phyloP scores from a whole-genome alignment of 208 protist genomes.

The Entamoeba histolytica region DNA sequence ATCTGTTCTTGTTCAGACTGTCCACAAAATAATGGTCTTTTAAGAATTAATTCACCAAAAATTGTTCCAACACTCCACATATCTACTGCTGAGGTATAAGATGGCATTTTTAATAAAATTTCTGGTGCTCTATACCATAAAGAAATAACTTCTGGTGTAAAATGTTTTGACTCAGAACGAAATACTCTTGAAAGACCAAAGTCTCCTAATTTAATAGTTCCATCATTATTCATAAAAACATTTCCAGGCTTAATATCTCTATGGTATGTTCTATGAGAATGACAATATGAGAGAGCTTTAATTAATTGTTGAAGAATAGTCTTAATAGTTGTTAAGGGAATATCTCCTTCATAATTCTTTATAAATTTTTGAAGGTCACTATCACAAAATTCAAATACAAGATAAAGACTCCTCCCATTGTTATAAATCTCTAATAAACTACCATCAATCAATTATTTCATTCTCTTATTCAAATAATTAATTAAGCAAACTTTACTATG shows the following conservation, averaged over 20 bases:
- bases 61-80: conserved; percentile 93
- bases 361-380: conserved; percentile 51
- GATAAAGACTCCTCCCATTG: conserved; percentile 37
- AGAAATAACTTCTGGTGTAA: conserved; percentile 18
- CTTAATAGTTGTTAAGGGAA: neutral
- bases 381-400: conserved; percentile 57
- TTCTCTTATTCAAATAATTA: neutral
- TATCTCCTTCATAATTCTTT: neutral
- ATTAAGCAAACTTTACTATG: neutral
- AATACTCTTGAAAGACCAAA: conserved; percentile 58
- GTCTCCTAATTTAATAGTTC: conserved; percentile 75
- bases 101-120: conserved; percentile 4
- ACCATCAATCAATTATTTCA: conserved; percentile 10
- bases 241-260: conserved; percentile 82
- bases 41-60: conserved; percentile 68
- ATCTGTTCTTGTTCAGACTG: conserved; percentile 36
- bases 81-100: conserved; percentile 49
- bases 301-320: conserved; percentile 48
- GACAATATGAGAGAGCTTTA: conserved; percentile 36
- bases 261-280: conserved; percentile 49
- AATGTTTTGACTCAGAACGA: neutral
- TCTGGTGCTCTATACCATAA: conserved; percentile 27
- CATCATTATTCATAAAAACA: conserved; percentile 70
- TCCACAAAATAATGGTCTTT: conserved; percentile 73
- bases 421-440: conserved; percentile 46